Percentiles rank a stretch among this genome's conserved stretches.
phyloP scores from a whole-genome alignment of 2,329 filamentous ascomycete species.

The Diaporthe amygdali region DNA sequence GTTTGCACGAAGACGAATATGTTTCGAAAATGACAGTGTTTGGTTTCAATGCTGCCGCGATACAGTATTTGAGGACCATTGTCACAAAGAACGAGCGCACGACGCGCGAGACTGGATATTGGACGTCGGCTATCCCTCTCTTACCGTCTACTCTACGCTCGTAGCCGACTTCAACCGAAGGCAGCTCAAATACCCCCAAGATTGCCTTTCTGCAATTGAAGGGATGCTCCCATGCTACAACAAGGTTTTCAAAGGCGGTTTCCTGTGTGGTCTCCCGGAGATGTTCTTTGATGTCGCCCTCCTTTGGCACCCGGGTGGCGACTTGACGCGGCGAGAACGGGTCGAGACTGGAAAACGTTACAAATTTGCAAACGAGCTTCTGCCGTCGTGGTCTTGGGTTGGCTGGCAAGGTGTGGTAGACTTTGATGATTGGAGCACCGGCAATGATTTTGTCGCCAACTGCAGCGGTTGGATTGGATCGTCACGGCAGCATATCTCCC shows the following conservation, averaged over 20 bases:
- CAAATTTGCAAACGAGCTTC: background rate
- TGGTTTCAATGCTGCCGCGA: background rate
- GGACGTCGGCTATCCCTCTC: background rate
- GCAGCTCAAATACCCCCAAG: slow-evolving; percentile 23
- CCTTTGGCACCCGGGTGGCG: slow-evolving; percentile 15
- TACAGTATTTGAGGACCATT: background rate
- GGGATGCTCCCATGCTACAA: slow-evolving; percentile 18
- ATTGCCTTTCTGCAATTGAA: slow-evolving; percentile 22
- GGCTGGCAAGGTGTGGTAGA: slow-evolving; percentile 6
- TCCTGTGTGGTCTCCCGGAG: slow-evolving; percentile 28
- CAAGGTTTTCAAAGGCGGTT: slow-evolving; percentile 25
- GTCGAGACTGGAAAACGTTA: background rate
- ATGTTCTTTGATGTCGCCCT: slow-evolving; percentile 27
- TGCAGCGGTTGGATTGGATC: background rate
- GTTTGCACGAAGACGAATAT: background rate
- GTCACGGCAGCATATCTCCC: background rate
- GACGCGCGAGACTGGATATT: background rate
- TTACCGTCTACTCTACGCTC: background rate
- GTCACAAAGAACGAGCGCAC: background rate
- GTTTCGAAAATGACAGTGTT: background rate
- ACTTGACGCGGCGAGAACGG: background rate
- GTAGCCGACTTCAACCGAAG: slow-evolving; percentile 18
- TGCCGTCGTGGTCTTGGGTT: slow-evolving; percentile 16
- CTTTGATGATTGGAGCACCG: background rate
- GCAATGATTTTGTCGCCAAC: background rate